Conservation (phyloP, 306 rosid genomes). For the Cucumis cinereus region DNA sequence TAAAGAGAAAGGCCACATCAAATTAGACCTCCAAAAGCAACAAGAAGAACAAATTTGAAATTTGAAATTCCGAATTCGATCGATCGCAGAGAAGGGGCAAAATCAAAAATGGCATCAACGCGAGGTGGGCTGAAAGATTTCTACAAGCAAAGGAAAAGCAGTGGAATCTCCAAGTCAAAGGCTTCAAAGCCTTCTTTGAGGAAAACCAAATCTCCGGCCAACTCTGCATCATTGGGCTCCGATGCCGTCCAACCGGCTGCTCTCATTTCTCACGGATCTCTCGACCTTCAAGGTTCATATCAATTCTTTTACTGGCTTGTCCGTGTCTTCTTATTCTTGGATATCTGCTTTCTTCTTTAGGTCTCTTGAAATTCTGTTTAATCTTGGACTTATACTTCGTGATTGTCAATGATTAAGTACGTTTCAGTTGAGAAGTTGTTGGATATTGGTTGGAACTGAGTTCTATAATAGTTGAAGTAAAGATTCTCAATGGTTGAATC, state of each 20-base stretch:
- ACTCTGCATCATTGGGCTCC: constrained; percentile 20
- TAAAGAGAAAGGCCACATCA: too few relatives aligned
- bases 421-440: neutral
- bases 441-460: neutral
- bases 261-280: constrained; percentile 21
- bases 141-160: constrained; percentile 39
- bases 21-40: neutral
- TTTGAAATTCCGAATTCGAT: constrained; percentile 24
- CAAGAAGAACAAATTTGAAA: constrained; percentile 1
- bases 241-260: constrained; percentile 16
- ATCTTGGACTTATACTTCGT: neutral
- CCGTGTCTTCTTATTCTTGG: neutral
- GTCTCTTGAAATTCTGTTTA: too few relatives aligned
- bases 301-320: neutral
- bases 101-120: constrained; percentile 20
- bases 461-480: neutral
- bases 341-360: neutral
- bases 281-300: constrained; percentile 26
- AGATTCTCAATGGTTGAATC: neutral
- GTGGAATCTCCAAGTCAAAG: constrained; percentile 12
- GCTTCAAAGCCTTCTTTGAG: constrained; percentile 13
- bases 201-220: constrained; percentile 16
- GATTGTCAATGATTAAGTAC: neutral
- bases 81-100: neutral
- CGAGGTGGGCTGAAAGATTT: constrained; percentile 32